Conservation (phyloP, 2,329 filamentous ascomycete genomes). For the Ploettnerulaceae sp. region DNA sequence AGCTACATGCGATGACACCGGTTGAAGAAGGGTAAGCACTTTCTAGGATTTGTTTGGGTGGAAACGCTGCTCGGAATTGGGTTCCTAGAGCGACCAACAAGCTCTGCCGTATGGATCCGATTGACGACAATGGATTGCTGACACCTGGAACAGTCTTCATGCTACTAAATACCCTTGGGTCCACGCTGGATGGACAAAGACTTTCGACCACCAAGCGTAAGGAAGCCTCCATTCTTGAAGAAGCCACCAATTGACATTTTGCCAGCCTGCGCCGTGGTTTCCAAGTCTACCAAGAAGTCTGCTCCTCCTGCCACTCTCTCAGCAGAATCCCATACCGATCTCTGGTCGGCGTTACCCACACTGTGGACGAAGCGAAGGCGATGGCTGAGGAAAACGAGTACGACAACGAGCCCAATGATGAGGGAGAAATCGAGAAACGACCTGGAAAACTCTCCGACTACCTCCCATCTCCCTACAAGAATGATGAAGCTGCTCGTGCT, state of each 20-base stretch:
- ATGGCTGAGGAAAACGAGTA: conserved; percentile 98
- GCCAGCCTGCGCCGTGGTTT: conserved; percentile 94
- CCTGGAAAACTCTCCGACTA: conserved; percentile 98
- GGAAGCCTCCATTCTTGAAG: conserved; percentile 36
- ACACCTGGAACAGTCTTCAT: conserved; percentile 65
- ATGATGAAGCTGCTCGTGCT: conserved; percentile 95
- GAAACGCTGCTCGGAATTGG: conserved; percentile 12
- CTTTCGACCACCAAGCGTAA: conserved; percentile 95
- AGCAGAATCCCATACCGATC: conserved; percentile 89
- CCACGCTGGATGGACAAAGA: conserved; percentile 86
- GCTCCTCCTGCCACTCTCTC: conserved; percentile 95
- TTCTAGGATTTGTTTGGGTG: neutral
- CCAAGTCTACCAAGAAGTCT: conserved; percentile 98
- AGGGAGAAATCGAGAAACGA: conserved; percentile 97
- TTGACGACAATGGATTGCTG: conserved; percentile 23
- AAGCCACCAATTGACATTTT: conserved; percentile 22
- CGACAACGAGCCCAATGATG: conserved; percentile 94
- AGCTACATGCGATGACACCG: conserved; percentile 83
- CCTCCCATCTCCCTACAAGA: conserved; percentile 92
- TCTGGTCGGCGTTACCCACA: conserved; percentile 86
- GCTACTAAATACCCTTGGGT: conserved; percentile 92
- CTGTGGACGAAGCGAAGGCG: conserved; percentile 95
- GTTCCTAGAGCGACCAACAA: conserved; percentile 15
- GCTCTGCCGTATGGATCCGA: neutral
- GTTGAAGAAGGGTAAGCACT: conserved; percentile 93